phyloP scores from a whole-genome alignment of 1,284 basidiomycete species.

The Trametes sp. region DNA sequence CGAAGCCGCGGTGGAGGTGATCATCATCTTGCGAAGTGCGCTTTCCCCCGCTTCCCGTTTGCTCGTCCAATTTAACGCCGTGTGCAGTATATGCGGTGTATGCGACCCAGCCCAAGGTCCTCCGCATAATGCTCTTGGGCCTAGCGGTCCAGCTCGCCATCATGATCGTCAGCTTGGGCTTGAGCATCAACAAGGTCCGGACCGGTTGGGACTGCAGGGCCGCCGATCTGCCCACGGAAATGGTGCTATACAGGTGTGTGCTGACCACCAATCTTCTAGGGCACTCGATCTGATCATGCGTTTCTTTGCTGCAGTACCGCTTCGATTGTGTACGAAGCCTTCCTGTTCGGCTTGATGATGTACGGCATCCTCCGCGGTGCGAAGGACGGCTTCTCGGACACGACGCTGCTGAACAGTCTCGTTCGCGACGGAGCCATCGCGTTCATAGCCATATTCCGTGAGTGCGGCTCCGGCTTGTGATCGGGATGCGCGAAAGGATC shows the following conservation, averaged over 20 bases:
- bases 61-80: not conserved
- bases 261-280: not conserved
- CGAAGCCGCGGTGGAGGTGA: conserved; percentile 40
- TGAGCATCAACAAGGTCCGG: conserved; percentile 39
- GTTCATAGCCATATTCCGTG: conserved; percentile 38
- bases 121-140: conserved; percentile 33
- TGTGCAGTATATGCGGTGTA: conserved; percentile 44
- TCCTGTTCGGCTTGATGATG: conserved; percentile 46
- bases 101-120: conserved; percentile 30
- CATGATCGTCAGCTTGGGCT: conserved; percentile 38
- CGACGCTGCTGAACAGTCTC: conserved; percentile 42
- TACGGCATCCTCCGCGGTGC: conserved; percentile 41
- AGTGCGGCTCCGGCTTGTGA: conserved; percentile 3
- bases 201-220: conserved; percentile 37
- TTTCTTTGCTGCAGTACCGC: conserved; percentile 36
- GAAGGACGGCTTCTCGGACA: conserved; percentile 42
- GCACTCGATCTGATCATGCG: not conserved
- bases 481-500: too few relatives aligned
- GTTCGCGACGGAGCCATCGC: conserved; percentile 47
- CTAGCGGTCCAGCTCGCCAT: conserved; percentile 36
- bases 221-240: conserved; percentile 34
- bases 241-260: conserved; percentile 43
- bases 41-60: not conserved
- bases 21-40: conserved; percentile 45
- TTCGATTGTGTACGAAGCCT: conserved; percentile 45